phyloP scores from a whole-genome alignment of 192 early-diverging fungal genomes.

The Gamsiella multidivaricata region DNA sequence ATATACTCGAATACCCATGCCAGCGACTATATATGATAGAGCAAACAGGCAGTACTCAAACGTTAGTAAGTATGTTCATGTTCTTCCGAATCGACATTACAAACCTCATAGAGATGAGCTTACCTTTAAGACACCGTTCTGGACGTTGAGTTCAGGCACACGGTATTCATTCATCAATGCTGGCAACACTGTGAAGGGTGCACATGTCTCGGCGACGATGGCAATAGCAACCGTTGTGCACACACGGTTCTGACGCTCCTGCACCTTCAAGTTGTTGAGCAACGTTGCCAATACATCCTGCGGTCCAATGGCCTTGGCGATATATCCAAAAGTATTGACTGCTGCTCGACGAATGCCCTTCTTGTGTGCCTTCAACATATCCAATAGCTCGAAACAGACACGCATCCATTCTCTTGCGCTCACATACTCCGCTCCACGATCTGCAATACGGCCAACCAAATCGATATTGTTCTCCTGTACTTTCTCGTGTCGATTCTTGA shows the following conservation, averaged over 20 bases:
- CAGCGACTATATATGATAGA: constrained; percentile 61
- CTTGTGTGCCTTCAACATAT: constrained; percentile 96
- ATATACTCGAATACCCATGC: constrained; percentile 99
- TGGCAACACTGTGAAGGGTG: constrained; percentile 97
- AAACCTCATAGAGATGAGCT: not conserved
- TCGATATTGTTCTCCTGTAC: constrained; percentile 74
- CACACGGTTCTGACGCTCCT: constrained; percentile 99
- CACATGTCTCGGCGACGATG: constrained; percentile 90
- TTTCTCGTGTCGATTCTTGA: constrained; percentile 90
- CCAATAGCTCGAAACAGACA: constrained; percentile 97
- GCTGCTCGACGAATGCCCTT: constrained; percentile 96
- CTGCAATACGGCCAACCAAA: constrained; percentile 98
- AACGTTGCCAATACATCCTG: constrained; percentile 99
- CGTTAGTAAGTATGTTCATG: not conserved
- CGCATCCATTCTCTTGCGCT: constrained; percentile 99
- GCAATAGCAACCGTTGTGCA: constrained; percentile 98
- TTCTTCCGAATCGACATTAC: too few species aligned
- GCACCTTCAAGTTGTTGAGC: constrained; percentile 97
- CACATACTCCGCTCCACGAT: constrained; percentile 97
- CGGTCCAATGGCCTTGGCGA: constrained; percentile 98
- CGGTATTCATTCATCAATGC: constrained; percentile 99
- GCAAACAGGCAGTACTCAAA: not conserved
- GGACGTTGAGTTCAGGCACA: constrained; percentile 99
- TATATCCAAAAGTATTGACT: constrained; percentile 99
- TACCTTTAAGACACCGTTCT: constrained; percentile 96